Conservation (phyloP, 2,329 filamentous ascomycete species). For the Trichoderma sp. region DNA sequence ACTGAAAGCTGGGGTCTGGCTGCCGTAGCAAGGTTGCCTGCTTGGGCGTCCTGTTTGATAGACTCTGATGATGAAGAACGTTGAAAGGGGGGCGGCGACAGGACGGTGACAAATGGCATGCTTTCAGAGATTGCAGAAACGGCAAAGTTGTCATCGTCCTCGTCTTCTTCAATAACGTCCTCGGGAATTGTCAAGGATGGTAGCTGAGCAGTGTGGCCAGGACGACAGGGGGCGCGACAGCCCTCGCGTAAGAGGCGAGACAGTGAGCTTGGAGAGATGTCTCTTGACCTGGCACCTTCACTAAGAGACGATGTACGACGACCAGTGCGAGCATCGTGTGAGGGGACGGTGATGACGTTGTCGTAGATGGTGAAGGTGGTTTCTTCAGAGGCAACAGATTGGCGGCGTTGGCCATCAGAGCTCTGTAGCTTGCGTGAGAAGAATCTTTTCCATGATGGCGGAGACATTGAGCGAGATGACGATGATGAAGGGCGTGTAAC, state of each 20-base stretch:
- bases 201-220: conserved; percentile 30
- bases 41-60: conserved; percentile 24
- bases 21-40: conserved; percentile 1
- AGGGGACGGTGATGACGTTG: conserved; percentile 32
- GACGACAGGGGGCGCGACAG: conserved; percentile 28
- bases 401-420: conserved; percentile 26
- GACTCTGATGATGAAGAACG: conserved; percentile 34
- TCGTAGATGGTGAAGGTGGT: conserved; percentile 29
- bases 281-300: conserved; percentile 44
- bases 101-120: conserved; percentile 42
- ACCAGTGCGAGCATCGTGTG: not conserved
- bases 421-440: conserved; percentile 43
- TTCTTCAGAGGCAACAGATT: conserved; percentile 19
- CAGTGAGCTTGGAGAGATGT: conserved; percentile 56
- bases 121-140: conserved; percentile 47
- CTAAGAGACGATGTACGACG: conserved; percentile 26
- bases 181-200: conserved; percentile 36
- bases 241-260: conserved; percentile 52
- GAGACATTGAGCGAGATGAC: conserved; percentile 48
- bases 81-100: conserved; percentile 53
- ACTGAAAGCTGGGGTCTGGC: not conserved
- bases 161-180: conserved; percentile 44
- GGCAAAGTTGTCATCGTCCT: conserved; percentile 64
- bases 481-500: conserved; percentile 35
- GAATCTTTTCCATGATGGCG: conserved; percentile 51